phyloP scores from a whole-genome alignment of 1,139 yeast genomes.

The Suhomyces terraborum region DNA sequence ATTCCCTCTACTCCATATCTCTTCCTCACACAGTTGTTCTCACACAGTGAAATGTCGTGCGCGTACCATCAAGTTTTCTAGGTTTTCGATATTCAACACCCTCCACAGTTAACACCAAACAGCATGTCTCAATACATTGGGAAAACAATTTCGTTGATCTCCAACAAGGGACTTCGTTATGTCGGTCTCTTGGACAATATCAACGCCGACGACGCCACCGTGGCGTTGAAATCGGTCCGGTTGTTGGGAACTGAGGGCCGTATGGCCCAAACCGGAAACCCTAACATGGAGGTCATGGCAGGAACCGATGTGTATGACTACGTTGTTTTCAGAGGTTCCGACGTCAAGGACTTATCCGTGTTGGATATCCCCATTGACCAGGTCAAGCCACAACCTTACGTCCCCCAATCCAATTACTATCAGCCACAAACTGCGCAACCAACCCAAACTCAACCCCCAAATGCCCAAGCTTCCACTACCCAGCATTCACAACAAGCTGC shows the following conservation, averaged over 20 bases:
- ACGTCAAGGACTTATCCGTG: slow-evolving; percentile 86
- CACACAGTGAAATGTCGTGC: slow-evolving; percentile 7
- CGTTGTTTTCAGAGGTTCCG: slow-evolving; percentile 88
- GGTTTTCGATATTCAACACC: not conserved
- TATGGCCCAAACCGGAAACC: slow-evolving; percentile 58
- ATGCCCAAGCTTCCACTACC: slow-evolving; percentile 17
- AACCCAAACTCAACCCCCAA: slow-evolving; percentile 10
- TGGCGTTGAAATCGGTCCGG: slow-evolving; percentile 78
- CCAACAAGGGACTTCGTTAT: slow-evolving; percentile 85
- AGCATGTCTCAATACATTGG: slow-evolving; percentile 87
- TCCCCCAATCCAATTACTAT: slow-evolving; percentile 17
- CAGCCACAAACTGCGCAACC: slow-evolving; percentile 24
- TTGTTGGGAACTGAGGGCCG: slow-evolving; percentile 95
- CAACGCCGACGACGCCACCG: slow-evolving; percentile 90
- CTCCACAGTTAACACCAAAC: not conserved
- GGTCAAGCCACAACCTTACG: slow-evolving; percentile 42
- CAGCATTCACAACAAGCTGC: slow-evolving; percentile 25
- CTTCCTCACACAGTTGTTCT: not conserved
- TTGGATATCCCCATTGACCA: slow-evolving; percentile 66
- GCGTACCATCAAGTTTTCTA: not conserved
- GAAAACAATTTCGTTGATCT: slow-evolving; percentile 84
- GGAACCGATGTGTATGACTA: slow-evolving; percentile 71
- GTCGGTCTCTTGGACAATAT: slow-evolving; percentile 86
- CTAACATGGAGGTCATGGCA: slow-evolving; percentile 73
- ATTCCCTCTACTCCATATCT: not conserved